A percentile compares a stretch with the other conserved stretches of the same genome.
These are phyloP conservation scores for Monsonia emarginata DNA, from an alignment of 441 rosid species.

Conservation along the genomic window DNA sequence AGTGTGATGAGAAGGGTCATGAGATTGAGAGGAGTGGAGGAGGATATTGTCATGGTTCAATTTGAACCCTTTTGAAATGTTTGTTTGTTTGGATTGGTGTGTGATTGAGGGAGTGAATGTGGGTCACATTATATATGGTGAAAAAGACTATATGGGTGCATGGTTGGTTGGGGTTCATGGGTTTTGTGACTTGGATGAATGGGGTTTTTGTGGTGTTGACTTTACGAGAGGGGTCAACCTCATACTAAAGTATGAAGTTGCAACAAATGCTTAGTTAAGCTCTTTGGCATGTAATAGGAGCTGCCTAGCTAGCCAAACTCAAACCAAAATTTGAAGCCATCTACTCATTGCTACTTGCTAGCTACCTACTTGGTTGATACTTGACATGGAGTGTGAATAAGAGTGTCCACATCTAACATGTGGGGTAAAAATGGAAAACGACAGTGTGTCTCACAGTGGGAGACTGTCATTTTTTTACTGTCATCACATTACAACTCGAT, in stretches of 20 bases:
- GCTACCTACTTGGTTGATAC: no score
- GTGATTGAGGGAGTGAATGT: neutral
- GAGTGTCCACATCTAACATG: no score
- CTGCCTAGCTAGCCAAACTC: neutral
- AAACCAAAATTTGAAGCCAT: neutral
- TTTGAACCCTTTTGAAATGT: neutral
- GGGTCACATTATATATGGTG: neutral
- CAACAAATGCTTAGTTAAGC: neutral
- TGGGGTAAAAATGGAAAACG: no score
- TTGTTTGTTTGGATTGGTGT: neutral
- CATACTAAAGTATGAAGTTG: neutral
- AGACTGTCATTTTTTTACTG: no score
- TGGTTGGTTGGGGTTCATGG: conserved; percentile 2
- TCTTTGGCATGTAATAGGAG: neutral
- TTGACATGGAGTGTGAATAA: no score
- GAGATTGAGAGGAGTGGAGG: neutral
- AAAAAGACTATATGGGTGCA: neutral
- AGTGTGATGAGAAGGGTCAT: neutral
- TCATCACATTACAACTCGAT: no score
- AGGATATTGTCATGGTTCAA: neutral
- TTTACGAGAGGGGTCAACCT: neutral
- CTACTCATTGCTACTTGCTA: neutral
- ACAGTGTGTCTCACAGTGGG: no score
- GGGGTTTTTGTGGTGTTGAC: neutral
- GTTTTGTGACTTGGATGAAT: neutral